Conservation (phyloP, 768 basidiomycete genomes). For the Fomitopsis serialis region DNA sequence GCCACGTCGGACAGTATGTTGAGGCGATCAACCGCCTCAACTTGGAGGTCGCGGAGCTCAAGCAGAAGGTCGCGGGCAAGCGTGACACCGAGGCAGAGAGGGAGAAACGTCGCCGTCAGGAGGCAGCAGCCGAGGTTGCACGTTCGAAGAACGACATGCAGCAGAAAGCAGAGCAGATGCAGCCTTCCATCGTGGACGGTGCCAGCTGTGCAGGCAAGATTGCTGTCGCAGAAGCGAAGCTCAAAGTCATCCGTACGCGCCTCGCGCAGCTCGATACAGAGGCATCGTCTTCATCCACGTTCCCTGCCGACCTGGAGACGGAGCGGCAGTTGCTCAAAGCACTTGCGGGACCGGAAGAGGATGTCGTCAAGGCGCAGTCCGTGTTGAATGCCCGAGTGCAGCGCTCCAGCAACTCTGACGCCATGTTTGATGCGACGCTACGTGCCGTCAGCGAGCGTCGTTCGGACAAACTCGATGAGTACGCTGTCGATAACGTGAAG, state of each 20-base stretch:
- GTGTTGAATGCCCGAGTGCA: constrained; percentile 52
- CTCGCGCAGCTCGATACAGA: constrained; percentile 50
- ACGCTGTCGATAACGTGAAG: constrained; percentile 63
- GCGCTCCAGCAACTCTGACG: constrained; percentile 66
- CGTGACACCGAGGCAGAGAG: constrained; percentile 56
- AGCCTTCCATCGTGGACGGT: constrained; percentile 67
- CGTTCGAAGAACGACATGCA: constrained; percentile 69
- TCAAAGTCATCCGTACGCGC: constrained; percentile 58
- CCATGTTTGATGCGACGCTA: constrained; percentile 83
- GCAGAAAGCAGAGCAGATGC: constrained; percentile 65
- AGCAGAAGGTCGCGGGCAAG: constrained; percentile 78
- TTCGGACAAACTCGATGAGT: constrained; percentile 73
- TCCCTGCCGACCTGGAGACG: constrained; percentile 59
- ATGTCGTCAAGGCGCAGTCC: constrained; percentile 54
- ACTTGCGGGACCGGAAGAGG: constrained; percentile 68
- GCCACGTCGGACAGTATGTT: constrained; percentile 93
- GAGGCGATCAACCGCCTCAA: constrained; percentile 91
- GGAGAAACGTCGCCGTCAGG: constrained; percentile 59
- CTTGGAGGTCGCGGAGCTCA: constrained; percentile 77
- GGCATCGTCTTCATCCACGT: constrained; percentile 28
- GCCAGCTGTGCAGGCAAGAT: constrained; percentile 70
- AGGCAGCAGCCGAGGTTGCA: constrained; percentile 70
- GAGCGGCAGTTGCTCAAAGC: constrained; percentile 66
- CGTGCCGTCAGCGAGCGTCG: constrained; percentile 78
- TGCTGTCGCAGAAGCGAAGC: constrained; percentile 60